A percentile compares a stretch with the other conserved stretches of the same genome.
Evolutionary conservation across 495 filamentous ascomycete species (phyloP).

Genomic region (Xylaria nigripes): DNA sequence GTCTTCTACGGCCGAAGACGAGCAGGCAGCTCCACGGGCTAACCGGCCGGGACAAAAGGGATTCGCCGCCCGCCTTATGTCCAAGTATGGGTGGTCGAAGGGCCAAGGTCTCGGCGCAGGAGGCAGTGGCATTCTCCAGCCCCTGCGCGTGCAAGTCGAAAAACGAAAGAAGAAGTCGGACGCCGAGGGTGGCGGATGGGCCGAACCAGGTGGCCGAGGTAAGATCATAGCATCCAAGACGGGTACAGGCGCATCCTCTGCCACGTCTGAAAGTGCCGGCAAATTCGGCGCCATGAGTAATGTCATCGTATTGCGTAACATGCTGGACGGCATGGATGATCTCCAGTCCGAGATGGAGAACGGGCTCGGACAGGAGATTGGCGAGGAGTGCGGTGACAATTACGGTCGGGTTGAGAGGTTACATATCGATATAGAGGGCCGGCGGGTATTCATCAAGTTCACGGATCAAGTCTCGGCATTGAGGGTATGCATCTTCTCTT

Average conservation of each 20-base stretch:
- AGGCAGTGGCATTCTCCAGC: conserved; percentile 70
- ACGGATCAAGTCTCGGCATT: conserved; percentile 70
- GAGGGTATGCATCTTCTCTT: conserved; percentile 43
- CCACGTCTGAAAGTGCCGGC: conserved; percentile 15
- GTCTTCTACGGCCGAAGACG: conserved; percentile 10
- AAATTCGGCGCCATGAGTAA: conserved; percentile 69
- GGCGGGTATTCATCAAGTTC: conserved; percentile 84
- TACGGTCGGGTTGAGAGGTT: conserved; percentile 86
- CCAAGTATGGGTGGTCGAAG: conserved; percentile 86
- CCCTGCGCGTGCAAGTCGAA: conserved; percentile 72
- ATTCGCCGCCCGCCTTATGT: conserved; percentile 79
- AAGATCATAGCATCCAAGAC: conserved; percentile 62
- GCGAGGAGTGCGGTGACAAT: conserved; percentile 80
- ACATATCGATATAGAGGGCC: conserved; percentile 52
- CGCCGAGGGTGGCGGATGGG: conserved; percentile 71
- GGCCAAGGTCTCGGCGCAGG: conserved; percentile 79
- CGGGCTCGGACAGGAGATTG: conserved; percentile 84
- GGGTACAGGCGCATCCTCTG: conserved; percentile 13
- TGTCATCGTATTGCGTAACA: conserved; percentile 69
- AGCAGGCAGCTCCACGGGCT: conserved; percentile 38
- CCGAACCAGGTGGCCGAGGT: conserved; percentile 57
- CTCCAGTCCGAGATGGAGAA: conserved; percentile 60
- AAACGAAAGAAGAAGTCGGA: conserved; percentile 72
- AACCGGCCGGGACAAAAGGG: conserved; percentile 70
- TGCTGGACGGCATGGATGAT: conserved; percentile 69